These are phyloP conservation scores for Chamaecyparis obtusa DNA, from an alignment of 75 land plant species.

Conservation along the genomic window DNA sequence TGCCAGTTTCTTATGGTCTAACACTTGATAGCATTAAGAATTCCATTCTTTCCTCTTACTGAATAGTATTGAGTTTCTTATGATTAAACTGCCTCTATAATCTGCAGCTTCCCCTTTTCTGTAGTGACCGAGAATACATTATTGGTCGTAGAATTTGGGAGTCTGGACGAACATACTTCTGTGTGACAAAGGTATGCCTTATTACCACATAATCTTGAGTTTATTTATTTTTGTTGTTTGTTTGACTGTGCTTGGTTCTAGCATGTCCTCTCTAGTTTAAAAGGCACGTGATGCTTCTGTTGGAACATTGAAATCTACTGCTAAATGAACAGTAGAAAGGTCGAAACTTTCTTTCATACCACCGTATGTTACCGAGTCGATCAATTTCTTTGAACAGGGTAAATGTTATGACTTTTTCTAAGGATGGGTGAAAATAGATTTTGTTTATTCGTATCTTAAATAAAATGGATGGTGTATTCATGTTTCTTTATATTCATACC, in stretches of 20 bases:
- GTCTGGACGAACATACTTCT: slow-evolving; percentile 46
- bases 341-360: not conserved
- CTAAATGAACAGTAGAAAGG: not conserved
- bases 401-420: not conserved
- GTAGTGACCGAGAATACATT: slow-evolving; percentile 64
- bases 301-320: not conserved
- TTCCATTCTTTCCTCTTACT: not conserved
- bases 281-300: not conserved
- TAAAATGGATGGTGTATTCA: not conserved
- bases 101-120: slow-evolving; percentile 67
- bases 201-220: not conserved
- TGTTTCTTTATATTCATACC: not conserved
- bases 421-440: not conserved
- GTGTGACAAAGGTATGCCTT: slow-evolving; percentile 54
- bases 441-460: not conserved
- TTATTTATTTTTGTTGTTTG: not conserved
- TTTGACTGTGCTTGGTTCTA: not conserved
- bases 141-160: slow-evolving; percentile 67
- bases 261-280: not conserved
- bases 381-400: not conserved
- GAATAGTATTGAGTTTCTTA: not conserved
- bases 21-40: not conserved
- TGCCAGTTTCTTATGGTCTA: slow-evolving; percentile 7
- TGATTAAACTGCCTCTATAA: not conserved
- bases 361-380: not conserved